Base-by-base conservation (phyloP, 192 early-diverging fungal genomes). In the Coemansia sp. region DNA sequence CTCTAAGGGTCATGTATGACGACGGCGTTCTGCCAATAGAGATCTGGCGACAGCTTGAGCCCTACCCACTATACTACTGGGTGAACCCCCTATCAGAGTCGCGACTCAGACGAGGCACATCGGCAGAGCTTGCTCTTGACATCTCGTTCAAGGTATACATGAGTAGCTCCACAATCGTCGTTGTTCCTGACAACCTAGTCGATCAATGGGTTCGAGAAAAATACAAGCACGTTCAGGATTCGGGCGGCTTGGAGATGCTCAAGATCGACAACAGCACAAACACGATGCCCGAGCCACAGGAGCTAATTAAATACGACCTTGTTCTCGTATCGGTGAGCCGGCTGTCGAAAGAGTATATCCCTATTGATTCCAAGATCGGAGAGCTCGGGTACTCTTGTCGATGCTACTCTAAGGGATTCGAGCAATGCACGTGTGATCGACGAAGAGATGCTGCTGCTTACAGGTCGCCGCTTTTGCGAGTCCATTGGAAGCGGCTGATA, bases 201-300 rank as follows among this genome's bases (percentile, higher is more conserved):
- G 89, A 87, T 13, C 93, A 95, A 67, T 95, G 93, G 93, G 74
- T 76, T 15, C 84, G 78, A n/a, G 92, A 95, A 78, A 85, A 94
- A 29, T 91, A 92, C 79, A 93, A 92, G 75, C 86, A 87, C 64
- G 64, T 73, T 10, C 65, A 73, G 54, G 75, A 78, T 18, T 46
- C 54, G 16, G 38, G 66, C 27, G 81, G 78, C 0, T 46, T 80
- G n/a, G 79, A 79, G 34, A 47, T 72, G 52, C 91, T 92, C 68
- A 90, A 87, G 20, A 51, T 93, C 20, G 78, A 84, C 65, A 74
- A 81, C 55, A 70, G 62, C 52, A 71, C 72, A 15, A 71, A 80
- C 22, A 42, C 59, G 15, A 85, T 91, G 60, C 89, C 92, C 10
- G 66, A 77, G 63, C 79, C 88, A 11, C 40, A 33, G 31, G 77